Evolutionary conservation across 495 filamentous ascomycete species (phyloP), one percentile per base, ranked within the genome.

Genomic region (Aspergillus panamensis): DNA sequence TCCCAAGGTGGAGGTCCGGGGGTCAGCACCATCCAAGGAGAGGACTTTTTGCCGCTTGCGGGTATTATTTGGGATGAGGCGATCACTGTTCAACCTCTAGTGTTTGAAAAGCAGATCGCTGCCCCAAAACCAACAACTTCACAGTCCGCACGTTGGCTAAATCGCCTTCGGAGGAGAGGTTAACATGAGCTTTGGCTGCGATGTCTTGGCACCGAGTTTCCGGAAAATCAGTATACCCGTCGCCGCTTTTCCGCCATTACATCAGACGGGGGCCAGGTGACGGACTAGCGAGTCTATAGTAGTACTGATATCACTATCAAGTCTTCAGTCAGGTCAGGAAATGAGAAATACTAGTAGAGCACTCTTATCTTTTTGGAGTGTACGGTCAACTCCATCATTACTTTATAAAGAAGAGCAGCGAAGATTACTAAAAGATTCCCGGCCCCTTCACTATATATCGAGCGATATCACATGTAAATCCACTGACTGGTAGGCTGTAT

Each of bases 191-290:
- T 64, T 62, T 53, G 68, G 67, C 63, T 60, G 66, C 50, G 61
- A 64, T 67, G 59, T 61, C 64, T 62, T 64, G 63, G 63, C 63
- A 63, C 51, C 51, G 61, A 65, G 64, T 59, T 60, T 57, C 66
- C 62, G 62, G 62, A 57, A 51, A 20, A 64, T 64, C 35, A n/a
- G 35, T 59, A 37, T n/a, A 30, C 43, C 62, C 51, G 57, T 12
- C 32, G 29, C 48, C 32, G 48, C 35, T 51, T 29, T 17, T 16
- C 42, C 19, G 9, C 14, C 4, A 45, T 45, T 45, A 45, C 42
- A 45, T 45, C 42, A 45, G 42, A 45, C 7, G n/a, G 8, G n/a
- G n/a, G n/a, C n/a, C n/a, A n/a, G n/a, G n/a, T n/a, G n/a, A n/a
- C n/a, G n/a, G n/a, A n/a, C n/a, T n/a, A n/a, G n/a, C 7, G 10